Percentiles rank a stretch among this genome's conserved stretches.
Evolutionary conservation across 2,329 filamentous ascomycete species (phyloP).

Genomic region (Nectriaceae sp.): DNA sequence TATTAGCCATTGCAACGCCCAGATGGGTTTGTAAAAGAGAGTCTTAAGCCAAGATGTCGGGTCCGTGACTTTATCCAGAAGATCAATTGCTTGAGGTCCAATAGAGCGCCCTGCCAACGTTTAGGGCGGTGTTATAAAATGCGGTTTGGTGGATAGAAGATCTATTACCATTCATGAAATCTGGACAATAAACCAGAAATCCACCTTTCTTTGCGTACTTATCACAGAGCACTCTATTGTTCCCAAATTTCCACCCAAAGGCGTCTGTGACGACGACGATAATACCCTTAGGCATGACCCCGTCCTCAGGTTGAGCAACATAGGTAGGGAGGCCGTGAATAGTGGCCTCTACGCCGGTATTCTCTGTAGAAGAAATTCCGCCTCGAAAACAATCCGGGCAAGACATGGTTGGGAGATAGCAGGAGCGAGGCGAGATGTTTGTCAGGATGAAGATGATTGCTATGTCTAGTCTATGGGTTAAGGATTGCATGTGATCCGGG

Average conservation of each 20-base stretch:
- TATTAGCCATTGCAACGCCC: neutral
- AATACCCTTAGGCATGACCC: constrained; percentile 32
- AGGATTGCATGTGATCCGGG: too few relatives aligned
- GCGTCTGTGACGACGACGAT: constrained; percentile 55
- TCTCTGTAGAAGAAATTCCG: neutral
- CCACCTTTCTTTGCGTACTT: constrained; percentile 45
- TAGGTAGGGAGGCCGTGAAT: constrained; percentile 27
- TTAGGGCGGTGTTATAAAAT: neutral
- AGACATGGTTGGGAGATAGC: neutral
- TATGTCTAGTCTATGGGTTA: too few relatives aligned
- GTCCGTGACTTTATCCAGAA: constrained; percentile 5
- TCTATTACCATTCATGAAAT: constrained; percentile 50
- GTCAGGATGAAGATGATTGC: too few relatives aligned
- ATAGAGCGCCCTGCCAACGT: neutral
- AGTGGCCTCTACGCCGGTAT: constrained; percentile 21
- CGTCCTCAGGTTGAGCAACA: constrained; percentile 29
- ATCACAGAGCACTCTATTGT: constrained; percentile 54
- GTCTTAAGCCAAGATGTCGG: constrained; percentile 1
- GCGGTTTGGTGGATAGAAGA: constrained; percentile 7
- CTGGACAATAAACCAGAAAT: constrained; percentile 51
- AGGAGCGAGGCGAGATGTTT: neutral
- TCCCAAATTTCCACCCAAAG: constrained; percentile 54
- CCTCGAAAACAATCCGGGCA: neutral
- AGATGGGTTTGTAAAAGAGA: constrained; percentile 6
- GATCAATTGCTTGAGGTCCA: neutral